These are phyloP conservation scores for Periglandula ipomoeae DNA, from an alignment of 2,329 filamentous ascomycete species.

Conservation along the genomic window DNA sequence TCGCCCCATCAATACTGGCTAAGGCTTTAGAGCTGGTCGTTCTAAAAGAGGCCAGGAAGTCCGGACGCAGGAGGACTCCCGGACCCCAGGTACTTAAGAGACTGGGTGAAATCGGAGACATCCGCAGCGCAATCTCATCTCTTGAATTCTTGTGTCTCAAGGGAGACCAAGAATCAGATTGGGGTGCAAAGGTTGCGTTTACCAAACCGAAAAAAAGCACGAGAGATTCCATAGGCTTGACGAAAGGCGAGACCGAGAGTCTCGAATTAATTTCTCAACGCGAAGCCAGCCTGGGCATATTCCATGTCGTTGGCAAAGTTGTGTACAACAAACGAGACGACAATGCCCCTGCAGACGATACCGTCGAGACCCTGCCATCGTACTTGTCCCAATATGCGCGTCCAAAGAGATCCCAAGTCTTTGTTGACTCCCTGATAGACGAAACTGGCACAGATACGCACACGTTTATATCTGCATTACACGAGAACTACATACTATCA, in stretches of 20 bases:
- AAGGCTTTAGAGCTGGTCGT: constrained; percentile 79
- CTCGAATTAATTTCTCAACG: constrained; percentile 75
- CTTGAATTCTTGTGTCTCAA: constrained; percentile 87
- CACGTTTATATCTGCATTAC: constrained; percentile 81
- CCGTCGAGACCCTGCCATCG: constrained; percentile 47
- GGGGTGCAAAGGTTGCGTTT: constrained; percentile 66
- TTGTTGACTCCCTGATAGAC: constrained; percentile 71
- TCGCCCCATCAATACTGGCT: constrained; percentile 75
- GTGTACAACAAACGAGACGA: constrained; percentile 89
- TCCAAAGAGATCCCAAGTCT: constrained; percentile 55
- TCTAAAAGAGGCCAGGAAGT: constrained; percentile 74
- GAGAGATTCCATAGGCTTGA: constrained; percentile 52
- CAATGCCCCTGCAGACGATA: constrained; percentile 28
- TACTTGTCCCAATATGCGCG: constrained; percentile 49
- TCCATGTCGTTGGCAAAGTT: constrained; percentile 92
- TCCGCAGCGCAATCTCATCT: constrained; percentile 84
- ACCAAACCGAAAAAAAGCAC: constrained; percentile 56
- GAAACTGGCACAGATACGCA: constrained; percentile 88
- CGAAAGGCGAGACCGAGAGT: constrained; percentile 68
- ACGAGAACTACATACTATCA: constrained; percentile 88
- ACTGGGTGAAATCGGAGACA: constrained; percentile 80
- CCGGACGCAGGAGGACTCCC: constrained; percentile 64
- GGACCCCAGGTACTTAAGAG: constrained; percentile 69
- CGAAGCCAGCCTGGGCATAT: constrained; percentile 85
- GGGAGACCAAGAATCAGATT: constrained; percentile 62